Evolutionary conservation across 345 rosid genomes (phyloP), one percentile per base, ranked within the genome.

Genomic region (Geranium brycei): DNA sequence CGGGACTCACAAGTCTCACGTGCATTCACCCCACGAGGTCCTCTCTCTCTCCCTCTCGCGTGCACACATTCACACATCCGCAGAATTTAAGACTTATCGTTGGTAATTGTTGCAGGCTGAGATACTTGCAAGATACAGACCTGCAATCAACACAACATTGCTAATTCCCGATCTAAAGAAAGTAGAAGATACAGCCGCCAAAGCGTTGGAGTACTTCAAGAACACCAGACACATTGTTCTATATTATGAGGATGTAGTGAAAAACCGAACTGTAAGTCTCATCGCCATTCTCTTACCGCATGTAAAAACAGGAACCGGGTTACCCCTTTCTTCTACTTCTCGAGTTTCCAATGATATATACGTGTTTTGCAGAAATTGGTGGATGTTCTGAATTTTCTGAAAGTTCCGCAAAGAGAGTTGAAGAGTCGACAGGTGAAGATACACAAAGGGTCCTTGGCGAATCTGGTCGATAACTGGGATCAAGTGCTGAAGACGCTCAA

Each of bases 1-100:
- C 35, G 99, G 96, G 58, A 95, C 95, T 64, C 99, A 91, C 82
- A 95, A 91, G 77, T 95, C 99, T 64, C 99, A 95, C 19, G 91
- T 84, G 67, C 99, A 95, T 80, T 91, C 95, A 41, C 86, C 85
- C 32, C 78, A 69, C 17, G 99, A 95, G 96, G 99, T 87, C 15
- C 35, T 38, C 57, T 30, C 18, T 61, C 61, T 70, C 62, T 28
- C 66, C 11, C 51, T 5, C 53, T 5, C 11, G 8, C 15, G 7
- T 13, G 3, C 53, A 6, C 14, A 35, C 19, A 2, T 4, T 59
- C 67, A 30, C 57, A 5, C 61, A 1, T 5, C 6, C 15, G 19
- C 11, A 47, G 15, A 47, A 47, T 7, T 47, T 47, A 47, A 5
- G 47, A 10, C 47, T 38, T 38, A 38, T 38, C 47, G 6, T 38